Conservation (phyloP, 2,329 filamentous ascomycete species). For the Neopestalotiopsis rosae region DNA sequence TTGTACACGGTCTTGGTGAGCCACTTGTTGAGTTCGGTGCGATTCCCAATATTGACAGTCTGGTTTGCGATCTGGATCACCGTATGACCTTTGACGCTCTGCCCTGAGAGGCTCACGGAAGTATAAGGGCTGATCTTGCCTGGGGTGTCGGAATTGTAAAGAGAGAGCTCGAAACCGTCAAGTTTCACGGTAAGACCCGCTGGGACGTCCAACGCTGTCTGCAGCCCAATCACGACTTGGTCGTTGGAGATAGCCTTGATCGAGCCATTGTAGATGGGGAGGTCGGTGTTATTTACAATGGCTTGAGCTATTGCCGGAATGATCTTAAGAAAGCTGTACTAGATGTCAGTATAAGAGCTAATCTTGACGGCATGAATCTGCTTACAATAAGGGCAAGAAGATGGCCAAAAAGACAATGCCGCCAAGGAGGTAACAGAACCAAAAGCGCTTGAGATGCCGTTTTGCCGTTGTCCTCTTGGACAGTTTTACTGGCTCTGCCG, state of each 20-base stretch:
- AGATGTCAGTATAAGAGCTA: neutral
- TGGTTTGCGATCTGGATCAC: conserved; percentile 22
- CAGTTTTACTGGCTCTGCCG: conserved; percentile 19
- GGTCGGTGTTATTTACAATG: conserved; percentile 40
- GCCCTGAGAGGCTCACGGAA: conserved; percentile 28
- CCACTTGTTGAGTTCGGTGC: conserved; percentile 21
- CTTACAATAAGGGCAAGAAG: conserved; percentile 45
- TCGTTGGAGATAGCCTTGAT: conserved; percentile 40
- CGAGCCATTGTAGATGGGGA: conserved; percentile 40
- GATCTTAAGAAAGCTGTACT: conserved; percentile 40
- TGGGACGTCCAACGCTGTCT: conserved; percentile 41
- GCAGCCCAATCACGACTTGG: conserved; percentile 37
- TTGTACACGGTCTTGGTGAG: conserved; percentile 17
- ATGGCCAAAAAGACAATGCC: conserved; percentile 43
- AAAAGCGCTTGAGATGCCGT: conserved; percentile 43
- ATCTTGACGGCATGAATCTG: neutral
- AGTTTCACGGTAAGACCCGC: conserved; percentile 40
- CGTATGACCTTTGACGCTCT: conserved; percentile 39
- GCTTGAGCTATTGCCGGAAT: conserved; percentile 46
- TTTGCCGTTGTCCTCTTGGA: conserved; percentile 34
- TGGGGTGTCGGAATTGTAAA: conserved; percentile 38
- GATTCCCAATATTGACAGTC: conserved; percentile 21
- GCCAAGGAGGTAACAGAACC: conserved; percentile 41
- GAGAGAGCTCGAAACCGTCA: conserved; percentile 37
- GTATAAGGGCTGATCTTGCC: conserved; percentile 34